Evolutionary conservation across 1,139 yeast species (phyloP).

Genomic region (Scheffersomyces segobiensis): DNA sequence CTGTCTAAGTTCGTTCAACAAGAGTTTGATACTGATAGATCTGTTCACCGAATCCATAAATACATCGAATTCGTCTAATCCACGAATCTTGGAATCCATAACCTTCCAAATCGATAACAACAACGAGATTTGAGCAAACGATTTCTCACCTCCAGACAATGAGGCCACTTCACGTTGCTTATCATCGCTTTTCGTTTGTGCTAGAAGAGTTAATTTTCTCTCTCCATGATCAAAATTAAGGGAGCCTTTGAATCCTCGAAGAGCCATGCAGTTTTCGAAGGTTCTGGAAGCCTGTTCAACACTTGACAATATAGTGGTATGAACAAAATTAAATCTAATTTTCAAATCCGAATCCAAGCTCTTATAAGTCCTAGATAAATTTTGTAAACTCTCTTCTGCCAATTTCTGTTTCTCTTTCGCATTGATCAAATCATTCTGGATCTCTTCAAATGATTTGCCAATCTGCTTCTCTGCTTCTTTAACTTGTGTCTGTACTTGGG

Average conservation of each 20-base stretch:
- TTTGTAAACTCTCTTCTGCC: slow-evolving; percentile 24
- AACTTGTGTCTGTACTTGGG: slow-evolving; percentile 31
- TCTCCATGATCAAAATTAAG: slow-evolving; percentile 60
- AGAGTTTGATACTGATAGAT: slow-evolving; percentile 71
- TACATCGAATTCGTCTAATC: slow-evolving; percentile 96
- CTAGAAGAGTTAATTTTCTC: slow-evolving; percentile 55
- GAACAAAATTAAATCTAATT: slow-evolving; percentile 51
- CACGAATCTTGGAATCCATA: slow-evolving; percentile 84
- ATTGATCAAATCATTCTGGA: slow-evolving; percentile 31
- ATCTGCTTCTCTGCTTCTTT: slow-evolving; percentile 37
- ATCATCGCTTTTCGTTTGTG: slow-evolving; percentile 59
- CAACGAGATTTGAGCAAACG: slow-evolving; percentile 88
- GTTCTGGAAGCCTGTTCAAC: slow-evolving; percentile 38
- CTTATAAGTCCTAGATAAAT: slow-evolving; percentile 24
- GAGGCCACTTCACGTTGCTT: slow-evolving; percentile 74
- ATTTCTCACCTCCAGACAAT: slow-evolving; percentile 95
- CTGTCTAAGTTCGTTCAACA: slow-evolving; percentile 64
- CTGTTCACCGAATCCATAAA: slow-evolving; percentile 96
- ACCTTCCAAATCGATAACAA: slow-evolving; percentile 90
- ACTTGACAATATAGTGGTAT: slow-evolving; percentile 37
- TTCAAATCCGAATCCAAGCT: slow-evolving; percentile 37
- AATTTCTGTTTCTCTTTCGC: slow-evolving; percentile 28
- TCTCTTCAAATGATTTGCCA: slow-evolving; percentile 39
- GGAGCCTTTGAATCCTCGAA: slow-evolving; percentile 77
- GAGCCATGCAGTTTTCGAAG: slow-evolving; percentile 59